A percentile compares a stretch with the other conserved stretches of the same genome.
phyloP scores from a whole-genome alignment of 768 basidiomycete species.

The Floccularia luteovirens region DNA sequence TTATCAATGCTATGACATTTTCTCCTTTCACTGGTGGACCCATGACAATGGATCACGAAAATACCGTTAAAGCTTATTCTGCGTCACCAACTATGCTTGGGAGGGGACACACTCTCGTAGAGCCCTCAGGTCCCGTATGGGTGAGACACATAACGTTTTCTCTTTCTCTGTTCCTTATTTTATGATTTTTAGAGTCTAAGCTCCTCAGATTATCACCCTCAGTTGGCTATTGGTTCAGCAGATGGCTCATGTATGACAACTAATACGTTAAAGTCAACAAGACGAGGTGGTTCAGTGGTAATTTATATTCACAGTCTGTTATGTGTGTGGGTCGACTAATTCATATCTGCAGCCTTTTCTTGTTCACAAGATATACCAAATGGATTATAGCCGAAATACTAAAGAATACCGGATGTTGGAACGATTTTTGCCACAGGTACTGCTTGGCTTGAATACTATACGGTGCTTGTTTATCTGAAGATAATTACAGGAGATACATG shows the following conservation, averaged over 20 bases:
- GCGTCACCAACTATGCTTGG: conserved; percentile 69
- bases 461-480: neutral
- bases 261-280: conserved; percentile 58
- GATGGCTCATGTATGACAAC: conserved; percentile 80
- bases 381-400: conserved; percentile 77
- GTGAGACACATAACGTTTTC: conserved; percentile 42
- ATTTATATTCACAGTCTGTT: conserved; percentile 21
- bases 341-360: conserved; percentile 53
- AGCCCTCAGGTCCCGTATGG: conserved; percentile 79
- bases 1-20: conserved; percentile 61
- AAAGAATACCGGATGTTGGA: conserved; percentile 87
- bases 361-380: conserved; percentile 72
- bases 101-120: conserved; percentile 61
- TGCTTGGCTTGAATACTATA: neutral
- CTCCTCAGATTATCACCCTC: conserved; percentile 82
- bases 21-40: conserved; percentile 63
- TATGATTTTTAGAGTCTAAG: conserved; percentile 44
- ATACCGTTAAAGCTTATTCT: conserved; percentile 69
- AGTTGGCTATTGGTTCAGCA: conserved; percentile 72
- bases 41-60: conserved; percentile 79
- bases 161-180: neutral
- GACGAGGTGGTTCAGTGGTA: conserved; percentile 68
- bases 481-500: conserved; percentile 38
- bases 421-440: conserved; percentile 68
- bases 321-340: neutral